Percentiles rank a stretch among this genome's conserved stretches.
Evolutionary conservation across 1,284 basidiomycete species (phyloP).

Genomic region (Microstroma glucosiphilum): DNA sequence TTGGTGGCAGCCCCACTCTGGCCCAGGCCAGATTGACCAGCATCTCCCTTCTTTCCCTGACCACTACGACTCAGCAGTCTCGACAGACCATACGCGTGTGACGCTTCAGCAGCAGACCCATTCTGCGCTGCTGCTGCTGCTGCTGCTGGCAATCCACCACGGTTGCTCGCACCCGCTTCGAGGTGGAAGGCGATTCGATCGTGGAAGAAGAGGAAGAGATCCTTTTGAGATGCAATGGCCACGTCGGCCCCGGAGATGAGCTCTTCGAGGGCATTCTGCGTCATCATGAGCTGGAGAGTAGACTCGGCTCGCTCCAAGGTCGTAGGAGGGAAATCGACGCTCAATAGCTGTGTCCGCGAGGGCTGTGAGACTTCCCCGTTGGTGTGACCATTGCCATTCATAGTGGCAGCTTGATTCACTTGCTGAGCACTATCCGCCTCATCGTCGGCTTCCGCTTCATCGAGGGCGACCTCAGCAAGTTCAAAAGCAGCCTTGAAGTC

Average conservation of each 20-base stretch:
- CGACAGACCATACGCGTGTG: not conserved
- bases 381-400: not conserved
- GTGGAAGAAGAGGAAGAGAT: slow-evolving; percentile 73
- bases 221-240: slow-evolving; percentile 74
- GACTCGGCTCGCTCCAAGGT: slow-evolving; percentile 67
- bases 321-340: slow-evolving; percentile 56
- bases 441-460: slow-evolving; percentile 42
- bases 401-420: not conserved
- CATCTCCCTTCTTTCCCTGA: not conserved
- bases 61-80: slow-evolving; percentile 1
- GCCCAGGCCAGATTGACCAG: slow-evolving; percentile 4
- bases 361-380: slow-evolving; percentile 13
- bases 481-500: slow-evolving; percentile 74
- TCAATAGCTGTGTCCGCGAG: slow-evolving; percentile 54
- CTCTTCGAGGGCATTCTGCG: slow-evolving; percentile 75
- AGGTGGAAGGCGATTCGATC: slow-evolving; percentile 21
- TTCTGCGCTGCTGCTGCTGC: slow-evolving; percentile 5
- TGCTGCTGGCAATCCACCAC: not conserved
- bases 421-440: slow-evolving; percentile 16
- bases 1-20: slow-evolving; percentile 7
- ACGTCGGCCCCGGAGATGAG: slow-evolving; percentile 77
- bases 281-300: slow-evolving; percentile 78
- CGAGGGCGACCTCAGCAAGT: slow-evolving; percentile 64
- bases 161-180: slow-evolving; percentile 4
- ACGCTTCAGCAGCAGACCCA: not conserved